These are phyloP conservation scores for Chlorophyllum brunneum DNA, from an alignment of 768 basidiomycete species.

Conservation along the genomic window DNA sequence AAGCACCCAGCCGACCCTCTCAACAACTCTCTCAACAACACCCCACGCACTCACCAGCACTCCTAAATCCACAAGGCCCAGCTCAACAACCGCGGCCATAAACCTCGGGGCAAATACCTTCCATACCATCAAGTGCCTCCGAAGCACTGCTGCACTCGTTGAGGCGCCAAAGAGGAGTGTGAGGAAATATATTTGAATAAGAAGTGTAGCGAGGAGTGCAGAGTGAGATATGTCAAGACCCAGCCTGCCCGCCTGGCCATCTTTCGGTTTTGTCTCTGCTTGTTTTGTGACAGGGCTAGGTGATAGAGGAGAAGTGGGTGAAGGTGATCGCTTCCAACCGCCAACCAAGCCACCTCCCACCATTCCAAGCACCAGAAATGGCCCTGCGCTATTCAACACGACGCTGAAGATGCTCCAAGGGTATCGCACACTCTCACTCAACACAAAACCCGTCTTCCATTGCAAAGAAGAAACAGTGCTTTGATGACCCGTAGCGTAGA, in stretches of 20 bases:
- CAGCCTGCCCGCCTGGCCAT: conserved; percentile 16
- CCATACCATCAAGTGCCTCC: conserved; percentile 97
- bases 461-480: conserved; percentile 85
- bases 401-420: conserved; percentile 75
- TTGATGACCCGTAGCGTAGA: conserved; percentile 92
- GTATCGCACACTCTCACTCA: conserved; percentile 65
- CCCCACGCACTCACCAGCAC: conserved; percentile 34
- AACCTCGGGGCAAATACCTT: conserved; percentile 97
- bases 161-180: conserved; percentile 66
- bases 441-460: conserved; percentile 92
- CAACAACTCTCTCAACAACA: conserved; percentile 19
- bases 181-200: conserved; percentile 67
- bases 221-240: conserved; percentile 34
- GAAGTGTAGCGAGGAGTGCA: conserved; percentile 52
- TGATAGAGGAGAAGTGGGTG: not conserved
- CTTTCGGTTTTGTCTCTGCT: no score
- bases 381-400: conserved; percentile 72
- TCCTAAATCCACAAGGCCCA: conserved; percentile 70
- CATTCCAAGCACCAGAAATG: conserved; percentile 46
- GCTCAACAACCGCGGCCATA: conserved; percentile 66
- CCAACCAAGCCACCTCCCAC: conserved; percentile 63
- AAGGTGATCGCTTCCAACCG: conserved; percentile 77
- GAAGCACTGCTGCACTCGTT: conserved; percentile 65
- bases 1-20: conserved; percentile 15
- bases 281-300: no score